These are phyloP conservation scores for Cyclocybe cylindracea DNA, from an alignment of 768 basidiomycete species.

Conservation along the genomic window DNA sequence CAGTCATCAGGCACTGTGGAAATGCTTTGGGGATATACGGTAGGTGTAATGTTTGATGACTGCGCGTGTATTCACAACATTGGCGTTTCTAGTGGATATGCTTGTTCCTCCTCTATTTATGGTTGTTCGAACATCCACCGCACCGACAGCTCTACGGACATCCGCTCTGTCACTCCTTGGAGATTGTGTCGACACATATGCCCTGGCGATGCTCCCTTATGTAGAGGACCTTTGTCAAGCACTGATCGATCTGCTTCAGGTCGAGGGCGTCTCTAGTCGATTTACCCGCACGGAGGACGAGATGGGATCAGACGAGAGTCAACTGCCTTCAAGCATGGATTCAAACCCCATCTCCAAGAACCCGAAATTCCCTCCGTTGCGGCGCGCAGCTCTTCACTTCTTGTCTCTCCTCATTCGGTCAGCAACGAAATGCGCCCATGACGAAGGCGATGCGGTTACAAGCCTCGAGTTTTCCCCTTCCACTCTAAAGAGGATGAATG, in stretches of 20 bases:
- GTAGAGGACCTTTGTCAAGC: constrained; percentile 58
- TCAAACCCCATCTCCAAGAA: constrained; percentile 56
- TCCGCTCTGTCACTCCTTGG: constrained; percentile 66
- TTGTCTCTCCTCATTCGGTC: constrained; percentile 70
- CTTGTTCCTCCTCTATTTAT: constrained; percentile 74
- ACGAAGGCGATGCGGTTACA: constrained; percentile 22
- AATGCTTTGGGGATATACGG: constrained; percentile 69
- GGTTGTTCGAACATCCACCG: constrained; percentile 54
- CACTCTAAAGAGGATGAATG: constrained; percentile 50
- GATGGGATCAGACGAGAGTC: background rate
- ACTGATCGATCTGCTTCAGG: constrained; percentile 77
- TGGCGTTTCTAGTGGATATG: constrained; percentile 51
- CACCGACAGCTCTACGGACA: constrained; percentile 74
- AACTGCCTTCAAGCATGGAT: constrained; percentile 44
- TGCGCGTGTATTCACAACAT: background rate
- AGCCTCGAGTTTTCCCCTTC: constrained; percentile 29
- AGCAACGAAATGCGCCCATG: constrained; percentile 51
- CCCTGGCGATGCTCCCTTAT: constrained; percentile 65
- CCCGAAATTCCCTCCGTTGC: constrained; percentile 74
- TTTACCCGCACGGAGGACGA: background rate
- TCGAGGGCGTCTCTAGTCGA: constrained; percentile 47
- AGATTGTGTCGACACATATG: constrained; percentile 66
- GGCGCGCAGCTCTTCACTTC: constrained; percentile 87
- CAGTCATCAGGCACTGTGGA: constrained; percentile 75
- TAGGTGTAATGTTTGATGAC: constrained; percentile 29